Percentiles rank a stretch among this genome's conserved stretches.
These are phyloP conservation scores for Plenodomus tracheiphilus DNA, from an alignment of 2,329 filamentous ascomycete genomes.

Conservation along the genomic window DNA sequence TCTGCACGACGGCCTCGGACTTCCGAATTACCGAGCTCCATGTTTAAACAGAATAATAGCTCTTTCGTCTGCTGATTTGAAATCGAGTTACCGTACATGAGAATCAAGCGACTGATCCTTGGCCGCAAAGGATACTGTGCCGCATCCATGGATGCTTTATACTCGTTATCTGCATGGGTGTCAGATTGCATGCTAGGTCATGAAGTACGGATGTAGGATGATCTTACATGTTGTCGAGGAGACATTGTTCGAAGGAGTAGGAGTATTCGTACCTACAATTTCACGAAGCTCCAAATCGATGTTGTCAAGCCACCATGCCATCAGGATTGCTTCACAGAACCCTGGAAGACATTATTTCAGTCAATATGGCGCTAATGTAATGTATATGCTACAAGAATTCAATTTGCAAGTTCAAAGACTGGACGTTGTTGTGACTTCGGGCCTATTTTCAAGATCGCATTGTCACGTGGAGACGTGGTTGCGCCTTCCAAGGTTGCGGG, in stretches of 20 bases:
- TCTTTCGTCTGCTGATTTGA: neutral
- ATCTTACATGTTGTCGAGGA: too few relatives aligned
- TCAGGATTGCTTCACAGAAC: neutral
- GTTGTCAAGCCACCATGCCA: neutral
- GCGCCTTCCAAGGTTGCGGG: too few relatives aligned
- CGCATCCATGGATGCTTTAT: too few relatives aligned
- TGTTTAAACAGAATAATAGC: neutral
- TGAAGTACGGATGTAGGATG: too few relatives aligned
- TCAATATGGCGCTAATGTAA: too few relatives aligned
- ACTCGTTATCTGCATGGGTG: too few relatives aligned
- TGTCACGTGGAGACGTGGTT: constrained; percentile 15
- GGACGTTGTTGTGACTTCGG: neutral
- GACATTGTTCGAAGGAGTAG: neutral
- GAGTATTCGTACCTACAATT: neutral
- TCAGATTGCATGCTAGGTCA: neutral
- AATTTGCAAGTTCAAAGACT: neutral
- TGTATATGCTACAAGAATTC: neutral
- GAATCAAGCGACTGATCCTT: too few relatives aligned
- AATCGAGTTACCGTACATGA: too few relatives aligned
- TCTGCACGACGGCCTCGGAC: neutral
- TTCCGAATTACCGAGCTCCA: neutral
- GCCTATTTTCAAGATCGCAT: neutral
- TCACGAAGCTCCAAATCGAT: neutral
- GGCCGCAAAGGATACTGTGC: too few relatives aligned
- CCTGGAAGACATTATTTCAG: too few relatives aligned